Conservation (phyloP, 2,329 filamentous ascomycete genomes). For the Microascus cirrosus region DNA sequence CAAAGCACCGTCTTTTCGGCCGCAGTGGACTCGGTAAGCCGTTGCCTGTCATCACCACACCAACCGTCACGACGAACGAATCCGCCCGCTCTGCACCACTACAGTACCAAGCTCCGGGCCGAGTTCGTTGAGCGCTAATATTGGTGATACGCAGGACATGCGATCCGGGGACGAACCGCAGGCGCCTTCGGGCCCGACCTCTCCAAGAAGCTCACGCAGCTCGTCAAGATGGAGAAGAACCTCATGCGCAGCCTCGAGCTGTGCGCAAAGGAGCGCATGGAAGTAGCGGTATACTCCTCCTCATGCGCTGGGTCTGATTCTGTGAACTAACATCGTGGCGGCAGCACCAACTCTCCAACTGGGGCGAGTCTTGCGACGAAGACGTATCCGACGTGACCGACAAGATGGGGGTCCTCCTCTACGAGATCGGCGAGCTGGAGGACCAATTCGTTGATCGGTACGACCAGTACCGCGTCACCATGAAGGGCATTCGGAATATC, state of each 20-base stretch:
- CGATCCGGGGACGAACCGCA: constrained; percentile 61
- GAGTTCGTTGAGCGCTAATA: background rate
- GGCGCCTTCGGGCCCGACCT: constrained; percentile 77
- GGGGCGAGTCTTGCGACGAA: constrained; percentile 92
- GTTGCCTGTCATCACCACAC: background rate
- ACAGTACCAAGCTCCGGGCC: background rate
- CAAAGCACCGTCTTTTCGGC: constrained; percentile 85
- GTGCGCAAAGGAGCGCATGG: constrained; percentile 93
- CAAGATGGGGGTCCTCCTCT: constrained; percentile 94
- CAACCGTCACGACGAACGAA: background rate
- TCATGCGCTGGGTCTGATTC: background rate
- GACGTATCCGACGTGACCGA: constrained; percentile 98
- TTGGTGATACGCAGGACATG: constrained; percentile 37
- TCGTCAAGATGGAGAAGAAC: constrained; percentile 99
- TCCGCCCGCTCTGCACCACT: background rate
- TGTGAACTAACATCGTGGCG: background rate
- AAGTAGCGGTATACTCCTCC: constrained; percentile 69
- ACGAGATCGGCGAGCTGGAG: constrained; percentile 96
- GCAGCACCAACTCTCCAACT: constrained; percentile 96
- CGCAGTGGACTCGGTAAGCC: constrained; percentile 75
- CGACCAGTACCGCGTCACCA: constrained; percentile 97
- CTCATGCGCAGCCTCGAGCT: constrained; percentile 97
- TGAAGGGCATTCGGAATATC: constrained; percentile 99
- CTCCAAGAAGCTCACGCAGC: constrained; percentile 91
- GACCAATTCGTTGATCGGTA: constrained; percentile 98